phyloP scores from a whole-genome alignment of 2,329 filamentous ascomycete genomes.

The Aspergillus proliferans region DNA sequence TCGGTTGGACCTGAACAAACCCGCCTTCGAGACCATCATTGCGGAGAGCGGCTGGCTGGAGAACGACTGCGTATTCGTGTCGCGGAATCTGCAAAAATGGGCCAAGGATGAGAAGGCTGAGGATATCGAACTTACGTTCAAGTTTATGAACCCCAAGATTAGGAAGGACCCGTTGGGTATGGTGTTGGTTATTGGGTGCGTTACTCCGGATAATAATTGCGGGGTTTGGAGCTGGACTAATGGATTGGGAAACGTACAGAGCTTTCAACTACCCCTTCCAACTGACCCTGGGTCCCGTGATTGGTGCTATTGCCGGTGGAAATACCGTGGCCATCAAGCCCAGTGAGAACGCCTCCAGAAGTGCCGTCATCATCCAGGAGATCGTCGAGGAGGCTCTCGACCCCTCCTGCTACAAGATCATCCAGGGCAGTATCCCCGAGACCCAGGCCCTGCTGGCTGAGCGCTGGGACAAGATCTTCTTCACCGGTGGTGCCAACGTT shows the following conservation, averaged over 20 bases:
- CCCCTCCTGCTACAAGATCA: constrained; percentile 63
- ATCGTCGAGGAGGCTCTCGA: constrained; percentile 73
- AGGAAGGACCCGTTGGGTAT: constrained; percentile 82
- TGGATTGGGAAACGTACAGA: constrained; percentile 28
- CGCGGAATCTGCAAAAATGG: constrained; percentile 73
- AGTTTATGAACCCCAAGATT: constrained; percentile 65
- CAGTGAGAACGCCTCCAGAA: constrained; percentile 70
- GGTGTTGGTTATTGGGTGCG: constrained; percentile 73
- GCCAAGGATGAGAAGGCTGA: constrained; percentile 70
- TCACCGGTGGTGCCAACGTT: constrained; percentile 73
- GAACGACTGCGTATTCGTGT: constrained; percentile 73
- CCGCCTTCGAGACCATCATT: constrained; percentile 64
- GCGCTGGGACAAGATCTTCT: constrained; percentile 98
- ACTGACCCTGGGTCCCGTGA: constrained; percentile 67
- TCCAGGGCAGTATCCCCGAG: constrained; percentile 77
- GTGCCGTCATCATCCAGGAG: constrained; percentile 72
- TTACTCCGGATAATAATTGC: constrained; percentile 1
- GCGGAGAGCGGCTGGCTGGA: constrained; percentile 72
- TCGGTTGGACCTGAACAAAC: constrained; percentile 71
- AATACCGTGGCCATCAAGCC: constrained; percentile 90
- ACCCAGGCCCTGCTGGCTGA: constrained; percentile 74
- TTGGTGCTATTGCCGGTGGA: constrained; percentile 87
- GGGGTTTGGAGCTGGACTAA: not conserved
- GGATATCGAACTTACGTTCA: constrained; percentile 64
- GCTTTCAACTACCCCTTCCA: constrained; percentile 93